Conservation (phyloP, 2,329 filamentous ascomycete genomes). For the Xylaria sp. region DNA sequence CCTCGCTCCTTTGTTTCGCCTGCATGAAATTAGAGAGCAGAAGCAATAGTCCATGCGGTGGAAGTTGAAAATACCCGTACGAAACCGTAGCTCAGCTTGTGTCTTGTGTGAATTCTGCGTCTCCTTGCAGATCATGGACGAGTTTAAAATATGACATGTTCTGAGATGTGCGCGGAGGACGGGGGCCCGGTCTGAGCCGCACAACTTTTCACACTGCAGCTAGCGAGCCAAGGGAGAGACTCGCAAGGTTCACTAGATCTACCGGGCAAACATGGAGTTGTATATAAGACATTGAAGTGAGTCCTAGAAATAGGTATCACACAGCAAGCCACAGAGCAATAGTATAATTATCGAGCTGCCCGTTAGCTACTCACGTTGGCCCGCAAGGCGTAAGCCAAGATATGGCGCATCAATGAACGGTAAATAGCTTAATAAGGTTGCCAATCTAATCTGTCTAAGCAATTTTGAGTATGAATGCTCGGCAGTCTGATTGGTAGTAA, state of each 20-base stretch:
- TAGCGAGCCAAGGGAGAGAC: background rate
- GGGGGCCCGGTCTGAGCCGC: slow-evolving; percentile 8
- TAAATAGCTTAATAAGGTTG: background rate
- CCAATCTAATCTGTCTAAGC: no score
- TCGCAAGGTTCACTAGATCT: background rate
- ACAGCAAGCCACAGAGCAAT: slow-evolving; percentile 4
- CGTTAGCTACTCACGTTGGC: background rate
- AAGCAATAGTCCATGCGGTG: slow-evolving; percentile 26
- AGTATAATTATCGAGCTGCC: background rate
- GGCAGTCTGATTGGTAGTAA: slow-evolving; percentile 1
- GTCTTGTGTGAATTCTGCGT: background rate
- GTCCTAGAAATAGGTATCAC: background rate
- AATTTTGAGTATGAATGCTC: background rate
- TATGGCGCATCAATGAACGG: background rate
- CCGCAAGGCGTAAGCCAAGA: background rate
- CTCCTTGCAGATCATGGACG: slow-evolving; percentile 8
- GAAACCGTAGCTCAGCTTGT: slow-evolving; percentile 1
- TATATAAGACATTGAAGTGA: background rate
- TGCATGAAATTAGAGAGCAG: background rate
- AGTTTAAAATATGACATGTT: slow-evolving; percentile 10
- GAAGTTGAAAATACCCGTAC: background rate
- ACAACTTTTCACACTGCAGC: slow-evolving; percentile 3
- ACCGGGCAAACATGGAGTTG: background rate
- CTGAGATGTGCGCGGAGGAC: background rate
- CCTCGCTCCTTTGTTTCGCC: slow-evolving; percentile 1